Percentiles rank a stretch among this genome's conserved stretches.
Evolutionary conservation across 1,139 yeast genomes (phyloP).

Genomic region (Schwanniomyces etchellsii): DNA sequence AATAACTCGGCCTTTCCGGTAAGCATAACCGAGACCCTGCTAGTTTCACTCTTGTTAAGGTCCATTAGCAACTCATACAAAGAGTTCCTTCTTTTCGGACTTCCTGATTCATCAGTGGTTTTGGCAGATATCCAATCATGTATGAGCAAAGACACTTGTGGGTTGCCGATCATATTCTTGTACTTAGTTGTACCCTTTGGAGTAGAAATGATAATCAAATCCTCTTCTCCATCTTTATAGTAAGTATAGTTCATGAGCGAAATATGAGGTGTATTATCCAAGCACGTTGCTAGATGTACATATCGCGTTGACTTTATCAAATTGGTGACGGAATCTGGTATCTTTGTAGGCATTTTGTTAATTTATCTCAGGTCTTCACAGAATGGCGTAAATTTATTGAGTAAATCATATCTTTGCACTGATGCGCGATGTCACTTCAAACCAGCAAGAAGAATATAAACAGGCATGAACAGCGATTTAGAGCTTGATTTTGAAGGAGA

Average conservation of each 20-base stretch:
- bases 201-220: constrained; percentile 63
- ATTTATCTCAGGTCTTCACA: too few relatives aligned
- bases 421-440: too few relatives aligned
- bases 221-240: constrained; percentile 32
- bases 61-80: constrained; percentile 62
- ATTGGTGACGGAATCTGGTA: constrained; percentile 53
- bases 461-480: constrained; percentile 3
- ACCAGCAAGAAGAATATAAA: too few relatives aligned
- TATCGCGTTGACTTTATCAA: constrained; percentile 56
- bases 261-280: constrained; percentile 69
- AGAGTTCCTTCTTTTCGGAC: constrained; percentile 31
- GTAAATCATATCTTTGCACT: too few relatives aligned
- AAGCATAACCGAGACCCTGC: constrained; percentile 74
- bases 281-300: constrained; percentile 78
- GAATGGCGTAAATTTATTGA: too few relatives aligned
- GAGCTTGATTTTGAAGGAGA: constrained; percentile 25
- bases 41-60: constrained; percentile 69
- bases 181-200: constrained; percentile 66
- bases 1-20: constrained; percentile 58
- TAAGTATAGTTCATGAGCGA: constrained; percentile 85
- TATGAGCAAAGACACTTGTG: constrained; percentile 69
- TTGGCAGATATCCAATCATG: constrained; percentile 83
- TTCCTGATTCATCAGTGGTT: constrained; percentile 8
- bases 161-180: constrained; percentile 59
- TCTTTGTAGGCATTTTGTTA: constrained; percentile 13